phyloP scores from a whole-genome alignment of 495 filamentous ascomycete genomes.

The Neurospora cerealis region DNA sequence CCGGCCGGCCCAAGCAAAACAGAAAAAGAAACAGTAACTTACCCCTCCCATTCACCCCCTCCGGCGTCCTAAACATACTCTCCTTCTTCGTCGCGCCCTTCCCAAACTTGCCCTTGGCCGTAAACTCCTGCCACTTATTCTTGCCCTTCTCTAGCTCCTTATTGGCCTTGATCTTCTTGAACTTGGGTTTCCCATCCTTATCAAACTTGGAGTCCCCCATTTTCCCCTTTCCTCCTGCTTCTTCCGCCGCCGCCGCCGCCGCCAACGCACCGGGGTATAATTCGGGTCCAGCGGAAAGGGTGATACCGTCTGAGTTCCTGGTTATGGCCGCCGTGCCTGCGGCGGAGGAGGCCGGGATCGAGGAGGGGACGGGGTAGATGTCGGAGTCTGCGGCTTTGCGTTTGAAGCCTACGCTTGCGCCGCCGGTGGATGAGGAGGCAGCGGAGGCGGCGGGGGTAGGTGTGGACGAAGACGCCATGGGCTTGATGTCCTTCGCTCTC shows the following conservation, averaged over 20 bases:
- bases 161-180: constrained; percentile 77
- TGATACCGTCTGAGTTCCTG: constrained; percentile 45
- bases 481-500: constrained; percentile 72
- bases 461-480: constrained; percentile 46
- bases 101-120: constrained; percentile 51
- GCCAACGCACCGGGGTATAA: constrained; percentile 46
- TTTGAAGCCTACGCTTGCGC: constrained; percentile 25
- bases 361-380: constrained; percentile 17
- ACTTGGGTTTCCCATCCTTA: constrained; percentile 33
- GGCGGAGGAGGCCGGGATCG: constrained; percentile 9
- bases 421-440: constrained; percentile 29
- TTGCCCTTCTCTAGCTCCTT: constrained; percentile 85
- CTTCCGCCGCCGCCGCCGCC: neutral
- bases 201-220: neutral
- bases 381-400: constrained; percentile 10
- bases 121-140: constrained; percentile 91
- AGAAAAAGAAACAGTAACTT: constrained; percentile 10
- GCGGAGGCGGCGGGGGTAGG: constrained; percentile 61
- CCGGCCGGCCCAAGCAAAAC: too few relatives aligned
- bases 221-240: constrained; percentile 7
- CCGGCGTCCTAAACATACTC: constrained; percentile 92
- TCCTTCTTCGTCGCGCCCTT: constrained; percentile 60
- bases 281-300: constrained; percentile 70
- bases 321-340: constrained; percentile 15
- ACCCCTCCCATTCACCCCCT: constrained; percentile 81